Conservation (phyloP, 2,329 filamentous ascomycete genomes). For the Cladobotryum protrusum region DNA sequence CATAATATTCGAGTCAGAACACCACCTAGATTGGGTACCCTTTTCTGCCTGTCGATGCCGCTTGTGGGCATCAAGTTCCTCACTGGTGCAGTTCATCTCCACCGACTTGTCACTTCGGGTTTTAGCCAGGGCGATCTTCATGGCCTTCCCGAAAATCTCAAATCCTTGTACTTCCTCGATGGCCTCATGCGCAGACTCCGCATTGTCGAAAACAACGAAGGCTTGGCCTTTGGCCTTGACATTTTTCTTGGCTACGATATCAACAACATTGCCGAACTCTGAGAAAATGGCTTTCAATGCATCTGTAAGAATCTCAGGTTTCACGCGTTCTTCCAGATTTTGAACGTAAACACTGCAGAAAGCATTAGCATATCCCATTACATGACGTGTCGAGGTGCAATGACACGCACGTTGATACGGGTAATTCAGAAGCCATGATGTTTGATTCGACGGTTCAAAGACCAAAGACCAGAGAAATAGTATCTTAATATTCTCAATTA, state of each 20-base stretch:
- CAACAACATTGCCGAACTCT: constrained; percentile 80
- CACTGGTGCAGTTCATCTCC: constrained; percentile 60
- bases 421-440: constrained; percentile 35
- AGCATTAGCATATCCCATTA: constrained; percentile 32
- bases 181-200: constrained; percentile 72
- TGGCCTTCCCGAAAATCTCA: constrained; percentile 84
- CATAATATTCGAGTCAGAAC: neutral
- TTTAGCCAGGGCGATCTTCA: constrained; percentile 76
- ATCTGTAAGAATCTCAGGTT: constrained; percentile 68
- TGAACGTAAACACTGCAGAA: constrained; percentile 57
- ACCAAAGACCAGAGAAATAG: no score
- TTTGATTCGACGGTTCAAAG: no score
- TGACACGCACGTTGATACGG: constrained; percentile 67
- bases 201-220: constrained; percentile 81
- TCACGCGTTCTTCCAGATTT: constrained; percentile 90
- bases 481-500: no score
- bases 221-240: constrained; percentile 91
- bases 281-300: constrained; percentile 73
- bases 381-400: constrained; percentile 59
- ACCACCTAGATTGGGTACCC: constrained; percentile 49
- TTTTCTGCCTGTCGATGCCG: constrained; percentile 79
- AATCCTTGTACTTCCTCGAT: constrained; percentile 90
- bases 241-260: constrained; percentile 83
- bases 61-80: constrained; percentile 87
- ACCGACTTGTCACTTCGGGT: constrained; percentile 86